A percentile compares a stretch with the other conserved stretches of the same genome.
phyloP scores from a whole-genome alignment of 805 yeast species.

The Candida berthetii region DNA sequence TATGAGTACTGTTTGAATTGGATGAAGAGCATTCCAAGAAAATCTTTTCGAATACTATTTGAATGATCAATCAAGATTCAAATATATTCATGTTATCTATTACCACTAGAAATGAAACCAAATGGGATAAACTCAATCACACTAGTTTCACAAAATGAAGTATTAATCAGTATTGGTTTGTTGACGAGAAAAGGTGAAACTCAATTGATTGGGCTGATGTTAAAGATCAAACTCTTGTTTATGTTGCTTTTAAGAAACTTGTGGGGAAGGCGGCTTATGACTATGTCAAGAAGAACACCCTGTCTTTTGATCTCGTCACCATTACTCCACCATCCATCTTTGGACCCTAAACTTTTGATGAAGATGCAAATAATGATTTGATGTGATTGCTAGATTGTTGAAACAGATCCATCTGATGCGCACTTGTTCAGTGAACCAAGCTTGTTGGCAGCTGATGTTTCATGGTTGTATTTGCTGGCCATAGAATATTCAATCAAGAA shows the following conservation, averaged over 20 bases:
- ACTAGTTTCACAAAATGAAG: constrained; percentile 65
- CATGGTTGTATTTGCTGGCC: constrained; percentile 43
- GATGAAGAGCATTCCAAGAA: constrained; percentile 7
- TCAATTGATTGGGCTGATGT: constrained; percentile 19
- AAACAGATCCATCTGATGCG: constrained; percentile 9
- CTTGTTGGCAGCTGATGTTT: constrained; percentile 38
- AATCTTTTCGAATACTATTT: constrained; percentile 13
- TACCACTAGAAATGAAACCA: constrained; percentile 24
- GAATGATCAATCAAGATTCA: constrained; percentile 20
- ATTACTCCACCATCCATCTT: constrained; percentile 34
- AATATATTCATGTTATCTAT: constrained; percentile 20
- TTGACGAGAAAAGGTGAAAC: constrained; percentile 49
- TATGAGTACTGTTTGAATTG: constrained; percentile 10
- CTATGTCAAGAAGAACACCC: constrained; percentile 26
- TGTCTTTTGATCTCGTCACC: constrained; percentile 26
- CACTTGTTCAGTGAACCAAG: constrained; percentile 13
- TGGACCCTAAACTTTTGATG: constrained; percentile 39
- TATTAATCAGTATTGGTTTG: constrained; percentile 59
- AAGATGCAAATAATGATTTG: constrained; percentile 23
- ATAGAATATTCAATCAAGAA: constrained; percentile 24
- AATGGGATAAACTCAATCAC: constrained; percentile 63
- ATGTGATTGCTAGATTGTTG: constrained; percentile 13
- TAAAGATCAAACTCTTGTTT: constrained; percentile 18
- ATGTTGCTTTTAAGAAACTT: constrained; percentile 37
- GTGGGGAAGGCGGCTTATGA: constrained; percentile 56